Evolutionary conservation across 257 asterid species (phyloP).

Genomic region (Solanum boliviense): DNA sequence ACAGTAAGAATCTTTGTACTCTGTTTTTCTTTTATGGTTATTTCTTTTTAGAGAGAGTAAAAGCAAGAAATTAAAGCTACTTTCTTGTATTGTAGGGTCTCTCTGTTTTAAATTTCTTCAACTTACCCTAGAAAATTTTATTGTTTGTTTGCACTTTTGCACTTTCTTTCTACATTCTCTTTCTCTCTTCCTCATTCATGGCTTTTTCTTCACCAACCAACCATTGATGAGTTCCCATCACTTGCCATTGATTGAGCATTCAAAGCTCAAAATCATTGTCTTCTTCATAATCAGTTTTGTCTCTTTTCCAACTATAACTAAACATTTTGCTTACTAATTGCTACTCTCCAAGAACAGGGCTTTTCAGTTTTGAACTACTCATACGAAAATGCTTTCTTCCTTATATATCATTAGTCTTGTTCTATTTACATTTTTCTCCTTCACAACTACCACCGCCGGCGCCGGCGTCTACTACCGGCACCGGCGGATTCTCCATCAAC

Average conservation of each 20-base stretch:
- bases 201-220: neutral
- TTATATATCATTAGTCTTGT: neutral
- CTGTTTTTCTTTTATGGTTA: neutral
- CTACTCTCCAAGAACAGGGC: neutral
- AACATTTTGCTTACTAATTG: neutral
- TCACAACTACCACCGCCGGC: neutral
- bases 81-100: neutral
- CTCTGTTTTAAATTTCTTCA: neutral
- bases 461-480: constrained; percentile 15
- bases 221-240: neutral
- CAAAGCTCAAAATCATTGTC: neutral
- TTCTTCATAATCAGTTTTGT: neutral
- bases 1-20: neutral
- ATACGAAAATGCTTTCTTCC: neutral
- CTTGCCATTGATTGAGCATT: neutral
- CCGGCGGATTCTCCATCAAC: constrained; percentile 79
- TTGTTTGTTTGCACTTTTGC: neutral
- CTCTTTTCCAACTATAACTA: neutral
- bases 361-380: neutral
- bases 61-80: neutral
- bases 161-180: neutral
- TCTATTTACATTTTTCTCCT: neutral
- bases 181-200: neutral
- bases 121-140: neutral
- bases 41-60: neutral